Conservation (phyloP, 192 early-diverging fungal genomes). For the Backusella mclennaniae region DNA sequence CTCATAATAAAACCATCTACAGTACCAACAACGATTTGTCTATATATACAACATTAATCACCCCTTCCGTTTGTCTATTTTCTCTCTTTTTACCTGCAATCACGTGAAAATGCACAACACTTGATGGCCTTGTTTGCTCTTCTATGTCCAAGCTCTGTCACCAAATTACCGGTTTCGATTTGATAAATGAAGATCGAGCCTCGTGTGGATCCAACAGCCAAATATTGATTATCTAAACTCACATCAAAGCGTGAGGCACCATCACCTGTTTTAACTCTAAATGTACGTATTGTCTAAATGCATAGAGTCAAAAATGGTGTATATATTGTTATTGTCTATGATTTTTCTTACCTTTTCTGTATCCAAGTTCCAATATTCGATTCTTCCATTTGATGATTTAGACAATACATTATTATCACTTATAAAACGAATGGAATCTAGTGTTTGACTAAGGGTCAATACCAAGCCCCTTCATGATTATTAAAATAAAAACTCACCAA, state of each 20-base stretch:
- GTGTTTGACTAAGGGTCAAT: not conserved
- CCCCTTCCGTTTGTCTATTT: not conserved
- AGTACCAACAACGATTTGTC: slow-evolving; percentile 68
- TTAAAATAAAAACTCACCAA: slow-evolving; percentile 37
- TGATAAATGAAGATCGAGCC: slow-evolving; percentile 73
- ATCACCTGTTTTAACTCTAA: slow-evolving; percentile 35
- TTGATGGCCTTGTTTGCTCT: slow-evolving; percentile 76
- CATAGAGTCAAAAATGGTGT: not conserved
- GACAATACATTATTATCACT: slow-evolving; percentile 58
- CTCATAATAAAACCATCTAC: slow-evolving; percentile 83
- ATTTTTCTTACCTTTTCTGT: slow-evolving; percentile 32
- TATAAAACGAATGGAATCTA: slow-evolving; percentile 75
- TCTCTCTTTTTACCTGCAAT: slow-evolving; percentile 54
- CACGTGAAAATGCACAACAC: slow-evolving; percentile 75
- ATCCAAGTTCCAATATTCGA: slow-evolving; percentile 74
- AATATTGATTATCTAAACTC: slow-evolving; percentile 68
- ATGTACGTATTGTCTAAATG: slow-evolving; percentile 38
- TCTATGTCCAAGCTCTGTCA: slow-evolving; percentile 69
- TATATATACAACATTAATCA: slow-evolving; percentile 1
- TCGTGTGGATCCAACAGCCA: slow-evolving; percentile 73
- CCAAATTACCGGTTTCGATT: slow-evolving; percentile 60
- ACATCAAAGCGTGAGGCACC: slow-evolving; percentile 60
- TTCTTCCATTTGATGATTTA: slow-evolving; percentile 72
- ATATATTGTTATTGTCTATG: not conserved
- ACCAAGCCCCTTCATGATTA: slow-evolving; percentile 6